Percentiles rank a stretch among this genome's conserved stretches.
Evolutionary conservation across 148 eudicot species (phyloP).

Genomic region (Rhododendron simsii): DNA sequence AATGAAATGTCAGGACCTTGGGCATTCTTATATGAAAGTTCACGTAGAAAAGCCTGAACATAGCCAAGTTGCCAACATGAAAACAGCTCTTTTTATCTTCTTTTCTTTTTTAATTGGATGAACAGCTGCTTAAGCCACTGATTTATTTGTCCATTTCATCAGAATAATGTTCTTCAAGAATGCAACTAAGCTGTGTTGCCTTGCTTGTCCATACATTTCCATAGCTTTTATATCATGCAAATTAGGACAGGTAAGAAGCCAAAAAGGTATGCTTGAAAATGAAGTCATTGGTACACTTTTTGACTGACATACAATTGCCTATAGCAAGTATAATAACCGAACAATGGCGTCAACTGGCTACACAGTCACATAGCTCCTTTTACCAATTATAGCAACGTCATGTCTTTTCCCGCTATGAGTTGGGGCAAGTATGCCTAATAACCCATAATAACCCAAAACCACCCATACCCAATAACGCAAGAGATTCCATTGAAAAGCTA

Average conservation of each 20-base stretch:
- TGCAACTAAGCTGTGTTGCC: neutral
- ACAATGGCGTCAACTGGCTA: neutral
- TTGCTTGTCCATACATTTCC: neutral
- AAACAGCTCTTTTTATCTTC: neutral
- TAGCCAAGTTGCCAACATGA: neutral
- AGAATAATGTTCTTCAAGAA: neutral
- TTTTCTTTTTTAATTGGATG: neutral
- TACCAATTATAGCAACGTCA: neutral
- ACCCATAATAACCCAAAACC: neutral
- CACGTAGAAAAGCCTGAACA: neutral
- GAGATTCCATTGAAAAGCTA: neutral
- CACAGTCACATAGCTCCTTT: neutral
- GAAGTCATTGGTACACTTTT: neutral
- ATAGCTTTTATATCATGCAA: neutral
- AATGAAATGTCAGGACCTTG: neutral
- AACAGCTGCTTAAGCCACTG: neutral
- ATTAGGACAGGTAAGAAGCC: neutral
- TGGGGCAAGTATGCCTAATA: neutral
- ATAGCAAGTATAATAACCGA: neutral
- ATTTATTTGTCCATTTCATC: neutral
- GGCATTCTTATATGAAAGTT: neutral
- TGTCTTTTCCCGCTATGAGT: neutral
- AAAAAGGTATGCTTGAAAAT: neutral
- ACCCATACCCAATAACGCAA: neutral
- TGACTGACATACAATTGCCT: neutral